Conservation (phyloP, 768 basidiomycete species). For the Tricholoma terreum region DNA sequence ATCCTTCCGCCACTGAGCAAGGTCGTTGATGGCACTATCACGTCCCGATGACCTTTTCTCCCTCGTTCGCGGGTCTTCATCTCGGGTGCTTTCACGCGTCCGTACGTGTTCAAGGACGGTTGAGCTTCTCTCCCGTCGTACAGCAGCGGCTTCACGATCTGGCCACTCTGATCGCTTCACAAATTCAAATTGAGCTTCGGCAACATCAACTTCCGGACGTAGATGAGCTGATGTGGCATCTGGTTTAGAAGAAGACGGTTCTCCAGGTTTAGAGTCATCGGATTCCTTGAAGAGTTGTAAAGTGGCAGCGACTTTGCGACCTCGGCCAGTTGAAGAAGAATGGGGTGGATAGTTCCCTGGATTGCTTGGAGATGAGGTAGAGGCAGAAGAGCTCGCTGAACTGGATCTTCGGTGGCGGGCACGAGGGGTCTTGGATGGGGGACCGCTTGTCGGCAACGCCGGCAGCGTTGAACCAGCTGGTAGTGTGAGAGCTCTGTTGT, state of each 20-base stretch:
- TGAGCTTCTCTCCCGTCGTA: conserved; percentile 66
- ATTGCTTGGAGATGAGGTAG: conserved; percentile 31
- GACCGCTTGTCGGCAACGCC: conserved; percentile 4
- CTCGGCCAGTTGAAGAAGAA: conserved; percentile 47
- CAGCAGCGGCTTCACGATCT: conserved; percentile 69
- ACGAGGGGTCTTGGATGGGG: conserved; percentile 30
- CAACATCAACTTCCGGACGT: conserved; percentile 48
- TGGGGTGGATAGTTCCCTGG: conserved; percentile 24
- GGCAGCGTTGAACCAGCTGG: conserved; percentile 26
- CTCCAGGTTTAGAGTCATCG: conserved; percentile 29
- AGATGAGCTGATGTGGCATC: conserved; percentile 26
- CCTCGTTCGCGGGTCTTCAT: conserved; percentile 28
- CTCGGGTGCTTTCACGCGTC: conserved; percentile 45
- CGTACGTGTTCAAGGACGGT: conserved; percentile 54
- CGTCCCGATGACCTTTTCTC: conserved; percentile 38
- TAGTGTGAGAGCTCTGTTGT: conserved; percentile 37
- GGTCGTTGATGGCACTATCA: conserved; percentile 45
- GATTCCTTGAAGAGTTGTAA: conserved; percentile 77
- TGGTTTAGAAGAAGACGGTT: conserved; percentile 28
- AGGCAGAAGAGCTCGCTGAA: conserved; percentile 31
- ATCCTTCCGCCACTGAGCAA: conserved; percentile 58
- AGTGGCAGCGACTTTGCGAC: conserved; percentile 81
- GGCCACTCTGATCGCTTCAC: conserved; percentile 87
- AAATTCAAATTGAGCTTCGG: conserved; percentile 72
- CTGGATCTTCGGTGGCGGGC: conserved; percentile 34